phyloP scores from a whole-genome alignment of 2,329 filamentous ascomycete species.

The Xylaria arbuscula region DNA sequence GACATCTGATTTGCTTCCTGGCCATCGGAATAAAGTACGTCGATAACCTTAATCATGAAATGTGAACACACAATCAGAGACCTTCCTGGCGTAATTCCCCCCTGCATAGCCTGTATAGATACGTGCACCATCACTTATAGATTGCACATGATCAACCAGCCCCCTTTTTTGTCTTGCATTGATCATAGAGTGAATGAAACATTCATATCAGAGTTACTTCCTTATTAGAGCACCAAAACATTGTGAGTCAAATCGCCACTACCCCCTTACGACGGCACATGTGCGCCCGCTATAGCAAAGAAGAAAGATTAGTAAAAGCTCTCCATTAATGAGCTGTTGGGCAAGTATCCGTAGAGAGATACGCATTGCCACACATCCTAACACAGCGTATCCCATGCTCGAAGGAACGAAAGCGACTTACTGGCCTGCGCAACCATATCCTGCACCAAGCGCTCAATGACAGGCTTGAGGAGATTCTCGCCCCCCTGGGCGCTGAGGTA shows the following conservation, averaged over 20 bases:
- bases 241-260: neutral
- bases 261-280: conserved; percentile 12
- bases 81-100: neutral
- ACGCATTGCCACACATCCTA: neutral
- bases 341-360: neutral
- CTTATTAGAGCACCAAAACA: neutral
- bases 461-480: conserved; percentile 62
- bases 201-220: neutral
- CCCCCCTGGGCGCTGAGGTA: conserved; percentile 72
- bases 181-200: neutral
- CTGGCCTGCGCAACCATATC: conserved; percentile 77
- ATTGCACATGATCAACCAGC: conserved; percentile 6
- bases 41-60: neutral
- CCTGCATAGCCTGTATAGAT: neutral
- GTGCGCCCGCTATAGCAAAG: conserved; percentile 32
- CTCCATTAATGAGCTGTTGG: conserved; percentile 7
- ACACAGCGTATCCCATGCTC: neutral
- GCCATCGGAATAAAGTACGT: neutral
- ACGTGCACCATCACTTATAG: neutral
- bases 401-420: conserved; percentile 47
- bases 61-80: neutral
- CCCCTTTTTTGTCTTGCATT: neutral
- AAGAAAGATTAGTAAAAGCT: conserved; percentile 13
- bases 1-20: conserved; percentile 45
- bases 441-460: conserved; percentile 78